phyloP scores from a whole-genome alignment of 2,329 filamentous ascomycete genomes.

The Fusarium veterinarium region DNA sequence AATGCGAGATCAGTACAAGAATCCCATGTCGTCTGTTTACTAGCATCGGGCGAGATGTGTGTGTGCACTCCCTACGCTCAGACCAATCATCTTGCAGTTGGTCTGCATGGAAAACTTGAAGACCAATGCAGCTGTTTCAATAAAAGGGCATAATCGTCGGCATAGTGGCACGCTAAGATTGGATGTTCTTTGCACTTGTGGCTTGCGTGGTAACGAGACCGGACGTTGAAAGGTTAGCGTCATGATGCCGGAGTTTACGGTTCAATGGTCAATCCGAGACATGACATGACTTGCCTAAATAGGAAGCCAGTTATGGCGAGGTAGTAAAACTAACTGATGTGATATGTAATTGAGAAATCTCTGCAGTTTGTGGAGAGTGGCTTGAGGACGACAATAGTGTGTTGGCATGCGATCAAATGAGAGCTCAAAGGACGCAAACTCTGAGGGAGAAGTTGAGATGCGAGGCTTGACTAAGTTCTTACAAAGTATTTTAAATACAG shows the following conservation, averaged over 20 bases:
- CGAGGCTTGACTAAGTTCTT: background rate
- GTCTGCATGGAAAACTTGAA: background rate
- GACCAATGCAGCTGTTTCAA: constrained; percentile 15
- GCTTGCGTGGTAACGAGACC: background rate
- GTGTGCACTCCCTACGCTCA: background rate
- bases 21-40: constrained; percentile 11
- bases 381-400: background rate
- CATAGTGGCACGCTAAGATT: background rate
- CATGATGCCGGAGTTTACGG: constrained; percentile 9
- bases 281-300: background rate
- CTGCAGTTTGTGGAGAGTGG: background rate
- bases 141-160: constrained; percentile 3
- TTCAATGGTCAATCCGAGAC: background rate
- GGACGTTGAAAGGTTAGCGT: background rate
- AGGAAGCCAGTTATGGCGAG: background rate
- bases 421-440: no score
- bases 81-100: background rate
- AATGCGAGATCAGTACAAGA: constrained; percentile 23
- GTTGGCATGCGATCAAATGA: background rate
- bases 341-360: background rate
- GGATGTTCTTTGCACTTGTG: background rate
- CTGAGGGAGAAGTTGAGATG: background rate
- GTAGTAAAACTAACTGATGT: background rate
- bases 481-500: background rate
- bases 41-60: background rate